Percentiles rank a stretch among this genome's conserved stretches.
phyloP scores from a whole-genome alignment of 75 land plant genomes.

The Selaginella tamariscina region DNA sequence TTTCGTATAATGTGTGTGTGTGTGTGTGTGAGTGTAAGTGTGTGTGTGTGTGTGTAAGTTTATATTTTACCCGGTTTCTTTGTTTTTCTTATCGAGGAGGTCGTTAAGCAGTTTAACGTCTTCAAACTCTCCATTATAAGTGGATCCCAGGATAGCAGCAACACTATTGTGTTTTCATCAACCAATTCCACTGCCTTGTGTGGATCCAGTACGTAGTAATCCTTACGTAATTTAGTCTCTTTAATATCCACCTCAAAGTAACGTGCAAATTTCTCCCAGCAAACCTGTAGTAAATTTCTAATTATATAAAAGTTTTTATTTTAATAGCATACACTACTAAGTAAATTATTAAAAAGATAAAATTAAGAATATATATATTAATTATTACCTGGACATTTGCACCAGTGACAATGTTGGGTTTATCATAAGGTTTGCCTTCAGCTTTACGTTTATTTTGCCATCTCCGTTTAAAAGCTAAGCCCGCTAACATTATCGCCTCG shows the following conservation, averaged over 20 bases:
- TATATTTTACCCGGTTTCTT: conserved; percentile 38
- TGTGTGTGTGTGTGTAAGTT: too few species aligned
- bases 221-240: conserved; percentile 43
- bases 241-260: conserved; percentile 53
- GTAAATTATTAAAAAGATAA: too few species aligned
- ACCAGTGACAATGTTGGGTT: conserved; percentile 55
- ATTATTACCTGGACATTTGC: conserved; percentile 46
- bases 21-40: too few species aligned
- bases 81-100: conserved; percentile 40
- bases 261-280: conserved; percentile 60
- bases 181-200: conserved; percentile 40
- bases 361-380: too few species aligned
- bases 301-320: too few species aligned
- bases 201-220: conserved; percentile 47
- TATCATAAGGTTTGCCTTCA: conserved; percentile 44
- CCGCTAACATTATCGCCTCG: conserved; percentile 66
- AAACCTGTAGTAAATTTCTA: conserved; percentile 42
- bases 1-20: too few species aligned
- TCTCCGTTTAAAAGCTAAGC: conserved; percentile 55
- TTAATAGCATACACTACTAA: too few species aligned
- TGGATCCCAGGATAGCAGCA: conserved; percentile 47
- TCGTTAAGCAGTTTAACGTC: conserved; percentile 49
- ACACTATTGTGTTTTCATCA: conserved; percentile 55
- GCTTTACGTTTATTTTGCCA: conserved; percentile 59
- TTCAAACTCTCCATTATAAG: conserved; percentile 57